A percentile compares a stretch with the other conserved stretches of the same genome.
Conservation (phyloP, 805 yeast genomes). For the Barnettozyma botsteinii region DNA sequence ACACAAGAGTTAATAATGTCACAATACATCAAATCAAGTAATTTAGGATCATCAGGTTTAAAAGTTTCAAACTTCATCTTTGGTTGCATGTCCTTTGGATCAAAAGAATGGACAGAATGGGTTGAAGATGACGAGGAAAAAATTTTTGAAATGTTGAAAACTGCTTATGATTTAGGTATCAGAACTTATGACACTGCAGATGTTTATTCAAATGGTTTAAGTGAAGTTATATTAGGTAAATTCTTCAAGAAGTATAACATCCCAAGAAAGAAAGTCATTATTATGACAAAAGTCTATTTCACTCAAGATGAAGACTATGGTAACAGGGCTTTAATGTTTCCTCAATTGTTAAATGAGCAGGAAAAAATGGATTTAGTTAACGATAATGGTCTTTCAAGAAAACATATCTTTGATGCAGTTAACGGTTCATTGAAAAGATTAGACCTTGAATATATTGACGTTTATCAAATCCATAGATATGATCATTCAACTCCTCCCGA, state of each 20-base stretch:
- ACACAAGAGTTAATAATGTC: too few relatives aligned
- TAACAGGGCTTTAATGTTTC: neutral
- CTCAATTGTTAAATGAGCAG: neutral
- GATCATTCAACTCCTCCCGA: slow-evolving; percentile 39
- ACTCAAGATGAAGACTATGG: slow-evolving; percentile 11
- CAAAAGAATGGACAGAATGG: slow-evolving; percentile 35
- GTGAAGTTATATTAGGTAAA: slow-evolving; percentile 46
- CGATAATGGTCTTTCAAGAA: slow-evolving; percentile 36
- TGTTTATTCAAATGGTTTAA: slow-evolving; percentile 39
- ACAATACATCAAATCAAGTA: too few relatives aligned
- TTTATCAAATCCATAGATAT: slow-evolving; percentile 48
- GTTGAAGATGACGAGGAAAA: slow-evolving; percentile 40
- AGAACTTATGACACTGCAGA: slow-evolving; percentile 49
- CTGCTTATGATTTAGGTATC: slow-evolving; percentile 39
- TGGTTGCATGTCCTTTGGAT: slow-evolving; percentile 45
- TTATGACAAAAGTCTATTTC: slow-evolving; percentile 37
- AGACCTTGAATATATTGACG: slow-evolving; percentile 39
- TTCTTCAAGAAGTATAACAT: slow-evolving; percentile 46
- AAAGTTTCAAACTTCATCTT: slow-evolving; percentile 42
- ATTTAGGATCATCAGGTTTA: too few relatives aligned
- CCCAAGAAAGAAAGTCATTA: slow-evolving; percentile 47
- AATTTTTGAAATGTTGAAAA: slow-evolving; percentile 37
- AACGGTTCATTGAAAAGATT: slow-evolving; percentile 35
- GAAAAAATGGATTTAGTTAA: slow-evolving; percentile 21
- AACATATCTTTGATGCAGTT: slow-evolving; percentile 42